Evolutionary conservation across 148 eudicot species (phyloP), one percentile per base, ranked within the genome.

Genomic region (Vaccinium myrtillus): DNA sequence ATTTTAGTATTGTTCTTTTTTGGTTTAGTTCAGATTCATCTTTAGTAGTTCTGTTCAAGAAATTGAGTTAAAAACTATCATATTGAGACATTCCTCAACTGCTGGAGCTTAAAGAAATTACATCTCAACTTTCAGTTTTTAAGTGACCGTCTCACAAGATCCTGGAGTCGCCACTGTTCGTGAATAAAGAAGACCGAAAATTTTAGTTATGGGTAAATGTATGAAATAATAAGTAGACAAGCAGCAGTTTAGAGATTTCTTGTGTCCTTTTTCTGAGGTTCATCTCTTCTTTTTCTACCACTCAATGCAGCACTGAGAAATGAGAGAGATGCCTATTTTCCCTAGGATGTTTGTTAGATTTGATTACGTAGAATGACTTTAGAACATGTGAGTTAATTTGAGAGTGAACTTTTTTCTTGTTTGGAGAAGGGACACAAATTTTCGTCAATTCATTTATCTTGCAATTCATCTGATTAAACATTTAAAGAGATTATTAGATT

Each of bases 261-360:
- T 48, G 0, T 69, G 18, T 23, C 56, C 73, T 77, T 23, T 9
- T 75, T 10, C 0, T 75, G 53, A 48, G 27, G 78, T 75, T 43
- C 19, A 43, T 43, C 54, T 21, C 78, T 75, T 43, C 25, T 46
- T 75, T 75, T 75, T 43, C 78, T 10, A 46, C 51, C 53, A 48
- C 27, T 7, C 51, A 75, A 46, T 19, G 14, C 53, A 75, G 15
- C n/a, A 5, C 14, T 39, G 49, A 74, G 23, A 43, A 36, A 39
- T 74, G 77, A 74, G 50, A 74, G 2, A 74, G 50, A 74, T 74
- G 77, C 77, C 77, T 73, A 73, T 74, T 49, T 39, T n/a, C 50
- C 77, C 39, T 14, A 71, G 15, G 75, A 15, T 49, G 8, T 74
- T 36, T 74, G 50, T 16, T 74, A 18, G 48, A 74, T 74, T 21